phyloP scores from a whole-genome alignment of 164 flowering plant genomes.

The Berberis vulgaris region DNA sequence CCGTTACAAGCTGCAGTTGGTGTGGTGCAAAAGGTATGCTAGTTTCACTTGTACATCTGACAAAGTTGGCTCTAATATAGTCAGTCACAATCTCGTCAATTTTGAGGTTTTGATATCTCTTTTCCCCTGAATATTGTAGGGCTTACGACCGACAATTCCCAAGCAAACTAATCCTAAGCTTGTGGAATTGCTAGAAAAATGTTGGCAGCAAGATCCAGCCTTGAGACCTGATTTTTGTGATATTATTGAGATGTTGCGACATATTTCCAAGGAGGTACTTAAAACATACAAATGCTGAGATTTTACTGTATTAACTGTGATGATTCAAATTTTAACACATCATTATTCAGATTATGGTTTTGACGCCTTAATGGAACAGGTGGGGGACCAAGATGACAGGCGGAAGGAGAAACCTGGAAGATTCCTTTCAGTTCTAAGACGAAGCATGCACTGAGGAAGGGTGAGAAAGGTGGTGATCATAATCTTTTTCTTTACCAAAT shows the following conservation, averaged over 20 bases:
- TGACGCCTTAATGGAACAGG: constrained; percentile 23
- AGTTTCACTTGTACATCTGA: background rate
- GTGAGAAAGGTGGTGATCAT: constrained; percentile 9
- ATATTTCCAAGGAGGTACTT: constrained; percentile 55
- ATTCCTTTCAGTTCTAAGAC: constrained; percentile 37
- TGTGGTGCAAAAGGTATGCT: constrained; percentile 81
- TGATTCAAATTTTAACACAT: no score
- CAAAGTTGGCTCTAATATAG: background rate
- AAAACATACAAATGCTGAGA: background rate
- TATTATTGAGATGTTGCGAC: constrained; percentile 50
- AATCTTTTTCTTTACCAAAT: background rate
- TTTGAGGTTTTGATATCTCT: background rate
- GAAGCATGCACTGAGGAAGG: constrained; percentile 30
- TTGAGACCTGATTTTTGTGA: constrained; percentile 75
- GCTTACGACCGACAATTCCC: constrained; percentile 72
- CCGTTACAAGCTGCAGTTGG: constrained; percentile 97
- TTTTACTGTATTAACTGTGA: background rate
- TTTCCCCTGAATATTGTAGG: constrained; percentile 24
- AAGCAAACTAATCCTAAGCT: constrained; percentile 55
- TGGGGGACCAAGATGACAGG: constrained; percentile 36
- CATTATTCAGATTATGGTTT: no score
- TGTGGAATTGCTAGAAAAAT: constrained; percentile 55
- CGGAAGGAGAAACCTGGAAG: constrained; percentile 41
- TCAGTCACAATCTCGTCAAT: background rate
- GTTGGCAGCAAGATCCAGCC: constrained; percentile 87